Percentiles rank a stretch among this genome's conserved stretches.
Conservation (phyloP, 768 basidiomycete species). For the Leccinum boreale region DNA sequence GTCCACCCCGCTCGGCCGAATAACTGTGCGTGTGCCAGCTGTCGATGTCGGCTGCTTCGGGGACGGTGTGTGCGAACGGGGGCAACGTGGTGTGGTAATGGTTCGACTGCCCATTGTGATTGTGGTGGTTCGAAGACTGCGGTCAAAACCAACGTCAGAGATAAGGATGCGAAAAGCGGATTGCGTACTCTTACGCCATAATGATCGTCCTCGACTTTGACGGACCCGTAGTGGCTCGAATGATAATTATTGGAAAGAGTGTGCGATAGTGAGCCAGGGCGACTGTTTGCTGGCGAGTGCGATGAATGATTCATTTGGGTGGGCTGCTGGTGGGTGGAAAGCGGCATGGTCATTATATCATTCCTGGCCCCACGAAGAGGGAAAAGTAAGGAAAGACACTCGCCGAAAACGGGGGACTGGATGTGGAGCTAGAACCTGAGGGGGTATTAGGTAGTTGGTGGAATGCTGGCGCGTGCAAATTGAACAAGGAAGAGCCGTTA, state of each 20-base stretch:
- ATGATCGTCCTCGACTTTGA: constrained; percentile 69
- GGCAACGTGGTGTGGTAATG: constrained; percentile 44
- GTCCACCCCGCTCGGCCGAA: constrained; percentile 59
- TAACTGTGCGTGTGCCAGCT: constrained; percentile 54
- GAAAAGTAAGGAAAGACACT: constrained; percentile 52
- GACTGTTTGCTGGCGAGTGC: constrained; percentile 49
- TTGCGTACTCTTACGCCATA: constrained; percentile 43
- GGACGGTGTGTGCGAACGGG: constrained; percentile 43
- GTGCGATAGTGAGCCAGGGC: constrained; percentile 39
- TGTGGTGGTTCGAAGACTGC: constrained; percentile 31
- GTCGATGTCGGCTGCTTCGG: constrained; percentile 45
- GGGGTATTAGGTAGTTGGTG: constrained; percentile 65
- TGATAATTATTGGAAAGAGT: constrained; percentile 41
- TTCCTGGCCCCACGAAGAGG: constrained; percentile 39
- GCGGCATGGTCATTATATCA: constrained; percentile 47
- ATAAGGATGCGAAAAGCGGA: neutral
- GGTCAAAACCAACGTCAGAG: neutral
- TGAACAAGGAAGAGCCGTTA: constrained; percentile 45
- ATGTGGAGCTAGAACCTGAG: constrained; percentile 68
- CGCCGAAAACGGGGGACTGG: constrained; percentile 84
- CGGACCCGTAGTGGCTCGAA: constrained; percentile 46
- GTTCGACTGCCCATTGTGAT: constrained; percentile 34
- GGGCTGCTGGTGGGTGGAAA: constrained; percentile 53
- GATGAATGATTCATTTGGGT: constrained; percentile 61
- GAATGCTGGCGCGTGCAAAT: constrained; percentile 55